Base-by-base conservation (phyloP, 1,284 basidiomycete species). In the Pseudomicrostroma phylloplanum region DNA sequence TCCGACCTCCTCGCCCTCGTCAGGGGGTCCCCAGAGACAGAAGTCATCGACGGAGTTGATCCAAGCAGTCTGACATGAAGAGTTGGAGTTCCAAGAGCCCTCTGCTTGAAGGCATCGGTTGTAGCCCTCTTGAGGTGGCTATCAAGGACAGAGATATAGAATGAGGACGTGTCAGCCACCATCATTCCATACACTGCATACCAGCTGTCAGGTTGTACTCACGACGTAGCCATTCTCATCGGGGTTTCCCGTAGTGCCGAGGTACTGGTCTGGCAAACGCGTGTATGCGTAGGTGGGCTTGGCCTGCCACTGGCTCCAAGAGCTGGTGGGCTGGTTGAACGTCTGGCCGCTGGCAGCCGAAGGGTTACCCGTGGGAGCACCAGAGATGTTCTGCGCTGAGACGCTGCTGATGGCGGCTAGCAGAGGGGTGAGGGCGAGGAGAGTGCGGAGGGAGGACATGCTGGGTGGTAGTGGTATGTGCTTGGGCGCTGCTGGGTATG, bases 31-130 rank as follows among this genome's bases (percentile, higher is more conserved):
- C 60, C 60, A 62, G 51, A 62, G 49, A 58, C 60, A 76, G 60
- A 72, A 76, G 62, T 77, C 74, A 1, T 70, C 70, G 17, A 73
- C 60, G 42, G 67, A 68, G 67, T 77, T 77, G 58, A 77, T 55
- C 62, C 67, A 77, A 13, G 74, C 67, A 21, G 74, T 77, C 56
- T 77, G 74, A 57, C 74, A 77, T 12, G 23, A 55, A n/a, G 73
- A 71, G 41, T 69, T 59, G 40, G 65, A 64, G 59, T 68, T 70
- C 66, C 70, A 74, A 4, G 68, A 61, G 65, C 67, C 65, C 21
- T 58, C 55, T 1, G 64, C 66, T 25, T 54, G 51, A 15, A 54
- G 25, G 49, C 71, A 64, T 19, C 55, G 67, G 62, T 73, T 73
- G 69, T 69, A 73, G n/a, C 71, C 71, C 3, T 60, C 59, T 56